These are phyloP conservation scores for Taxillus chinensis DNA, from an alignment of 164 flowering plant genomes.

Conservation along the genomic window DNA sequence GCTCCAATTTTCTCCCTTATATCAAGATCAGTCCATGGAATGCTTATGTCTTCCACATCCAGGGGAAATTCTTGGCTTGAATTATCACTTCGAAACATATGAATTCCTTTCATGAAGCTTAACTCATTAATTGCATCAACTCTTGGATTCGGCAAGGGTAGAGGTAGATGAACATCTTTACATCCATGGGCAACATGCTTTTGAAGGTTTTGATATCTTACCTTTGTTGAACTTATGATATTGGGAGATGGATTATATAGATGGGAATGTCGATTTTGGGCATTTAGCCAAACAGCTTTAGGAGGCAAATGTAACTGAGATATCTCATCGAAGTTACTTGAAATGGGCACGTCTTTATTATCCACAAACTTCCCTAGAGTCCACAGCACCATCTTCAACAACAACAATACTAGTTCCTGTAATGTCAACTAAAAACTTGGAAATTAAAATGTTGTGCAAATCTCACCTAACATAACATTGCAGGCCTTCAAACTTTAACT, in stretches of 20 bases:
- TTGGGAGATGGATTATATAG: slow-evolving; percentile 21
- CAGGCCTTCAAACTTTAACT: too few species aligned
- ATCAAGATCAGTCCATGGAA: slow-evolving; percentile 88
- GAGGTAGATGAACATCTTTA: slow-evolving; percentile 21
- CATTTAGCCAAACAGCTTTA: slow-evolving; percentile 18
- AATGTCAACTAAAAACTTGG: neutral
- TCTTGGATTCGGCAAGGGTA: slow-evolving; percentile 21
- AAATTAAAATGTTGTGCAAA: too few species aligned
- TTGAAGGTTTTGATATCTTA: slow-evolving; percentile 20
- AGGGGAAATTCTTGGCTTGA: slow-evolving; percentile 36
- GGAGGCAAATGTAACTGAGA: slow-evolving; percentile 17
- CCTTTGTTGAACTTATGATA: slow-evolving; percentile 15
- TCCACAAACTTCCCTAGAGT: slow-evolving; percentile 17
- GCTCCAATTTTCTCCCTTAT: slow-evolving; percentile 87
- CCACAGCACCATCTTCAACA: slow-evolving; percentile 30
- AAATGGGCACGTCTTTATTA: slow-evolving; percentile 14
- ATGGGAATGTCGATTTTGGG: slow-evolving; percentile 20
- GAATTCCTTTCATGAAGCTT: slow-evolving; percentile 28
- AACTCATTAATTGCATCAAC: slow-evolving; percentile 20
- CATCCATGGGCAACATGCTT: slow-evolving; percentile 25
- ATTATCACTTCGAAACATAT: slow-evolving; percentile 17
- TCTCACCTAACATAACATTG: too few species aligned
- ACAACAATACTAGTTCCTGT: slow-evolving; percentile 29
- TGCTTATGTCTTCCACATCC: slow-evolving; percentile 68
- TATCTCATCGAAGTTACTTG: slow-evolving; percentile 24